A percentile compares a stretch with the other conserved stretches of the same genome.
Conservation (phyloP, 768 basidiomycete species). For the Boletus rufocinnamomeus region DNA sequence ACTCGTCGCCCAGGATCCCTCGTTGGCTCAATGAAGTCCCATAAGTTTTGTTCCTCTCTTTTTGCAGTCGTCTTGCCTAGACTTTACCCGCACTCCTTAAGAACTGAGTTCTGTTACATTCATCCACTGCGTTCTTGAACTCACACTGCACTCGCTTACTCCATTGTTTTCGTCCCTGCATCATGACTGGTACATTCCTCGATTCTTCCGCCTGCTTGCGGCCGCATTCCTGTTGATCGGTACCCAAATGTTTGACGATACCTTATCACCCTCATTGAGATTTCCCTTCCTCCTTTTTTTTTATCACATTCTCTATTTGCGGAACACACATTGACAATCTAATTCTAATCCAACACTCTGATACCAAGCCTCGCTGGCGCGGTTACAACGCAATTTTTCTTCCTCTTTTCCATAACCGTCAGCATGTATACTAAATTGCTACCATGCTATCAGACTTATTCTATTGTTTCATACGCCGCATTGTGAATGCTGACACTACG, state of each 20-base stretch:
- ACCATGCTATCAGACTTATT: slow-evolving; percentile 17
- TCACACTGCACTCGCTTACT: slow-evolving; percentile 31
- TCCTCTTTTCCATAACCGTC: slow-evolving; percentile 7
- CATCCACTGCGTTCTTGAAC: slow-evolving; percentile 28
- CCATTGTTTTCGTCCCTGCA: slow-evolving; percentile 28
- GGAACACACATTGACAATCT: slow-evolving; percentile 37
- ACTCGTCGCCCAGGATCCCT: slow-evolving; percentile 74
- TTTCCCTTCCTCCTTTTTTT: slow-evolving; percentile 15
- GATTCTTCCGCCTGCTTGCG: slow-evolving; percentile 22
- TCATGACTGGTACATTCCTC: slow-evolving; percentile 35
- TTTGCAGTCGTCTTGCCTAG: slow-evolving; percentile 18
- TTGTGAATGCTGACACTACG: slow-evolving; percentile 95
- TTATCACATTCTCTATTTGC: slow-evolving; percentile 41
- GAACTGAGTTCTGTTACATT: slow-evolving; percentile 24
- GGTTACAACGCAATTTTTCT: slow-evolving; percentile 19
- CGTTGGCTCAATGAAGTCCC: slow-evolving; percentile 47
- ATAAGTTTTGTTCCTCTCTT: slow-evolving; percentile 2
- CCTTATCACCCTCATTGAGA: slow-evolving; percentile 37
- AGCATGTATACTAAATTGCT: slow-evolving; percentile 26
- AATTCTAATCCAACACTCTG: slow-evolving; percentile 29
- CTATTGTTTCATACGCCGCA: slow-evolving; percentile 65
- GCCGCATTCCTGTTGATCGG: slow-evolving; percentile 26
- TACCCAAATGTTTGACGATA: slow-evolving; percentile 36
- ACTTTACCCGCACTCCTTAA: slow-evolving; percentile 22
- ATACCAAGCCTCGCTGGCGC: slow-evolving; percentile 30